These are phyloP conservation scores for Kuraishia ogatae DNA, from an alignment of 805 yeast genomes.

Conservation along the genomic window DNA sequence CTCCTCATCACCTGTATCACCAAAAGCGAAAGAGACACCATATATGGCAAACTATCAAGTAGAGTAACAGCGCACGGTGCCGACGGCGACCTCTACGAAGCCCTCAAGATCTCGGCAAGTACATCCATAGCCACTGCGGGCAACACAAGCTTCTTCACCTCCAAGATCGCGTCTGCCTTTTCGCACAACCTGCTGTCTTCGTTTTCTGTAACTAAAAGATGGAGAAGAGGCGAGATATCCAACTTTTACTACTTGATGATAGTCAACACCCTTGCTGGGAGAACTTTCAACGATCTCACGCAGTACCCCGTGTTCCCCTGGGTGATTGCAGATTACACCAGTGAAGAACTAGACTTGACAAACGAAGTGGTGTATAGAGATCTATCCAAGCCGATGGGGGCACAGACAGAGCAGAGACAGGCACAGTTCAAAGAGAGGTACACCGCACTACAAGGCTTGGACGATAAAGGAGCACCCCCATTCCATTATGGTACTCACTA, in stretches of 20 bases:
- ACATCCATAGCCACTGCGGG: conserved; percentile 6
- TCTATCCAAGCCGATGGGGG: conserved; percentile 87
- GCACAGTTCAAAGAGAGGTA: conserved; percentile 60
- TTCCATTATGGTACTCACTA: conserved; percentile 93
- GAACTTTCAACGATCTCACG: conserved; percentile 82
- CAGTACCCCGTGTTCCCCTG: conserved; percentile 92
- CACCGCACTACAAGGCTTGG: conserved; percentile 56
- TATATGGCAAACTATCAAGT: conserved; percentile 39
- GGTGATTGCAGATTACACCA: conserved; percentile 77
- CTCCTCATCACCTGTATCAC: conserved; percentile 57
- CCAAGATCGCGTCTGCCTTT: conserved; percentile 38
- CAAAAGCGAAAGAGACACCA: conserved; percentile 43
- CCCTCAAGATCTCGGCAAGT: conserved; percentile 25
- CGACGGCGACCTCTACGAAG: conserved; percentile 47
- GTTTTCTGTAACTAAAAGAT: conserved; percentile 50
- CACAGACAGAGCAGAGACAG: conserved; percentile 57
- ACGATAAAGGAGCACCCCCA: conserved; percentile 57
- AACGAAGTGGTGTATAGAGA: conserved; percentile 63
- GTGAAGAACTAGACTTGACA: conserved; percentile 57
- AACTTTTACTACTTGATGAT: conserved; percentile 78
- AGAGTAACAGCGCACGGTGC: conserved; percentile 39
- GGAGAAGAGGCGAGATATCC: conserved; percentile 74
- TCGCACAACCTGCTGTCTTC: conserved; percentile 22
- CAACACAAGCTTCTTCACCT: conserved; percentile 20
- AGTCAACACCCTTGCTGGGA: conserved; percentile 76